A percentile compares a stretch with the other conserved stretches of the same genome.
These are phyloP conservation scores for Colletotrichum phormii DNA, from an alignment of 2,329 filamentous ascomycete genomes.

Conservation along the genomic window DNA sequence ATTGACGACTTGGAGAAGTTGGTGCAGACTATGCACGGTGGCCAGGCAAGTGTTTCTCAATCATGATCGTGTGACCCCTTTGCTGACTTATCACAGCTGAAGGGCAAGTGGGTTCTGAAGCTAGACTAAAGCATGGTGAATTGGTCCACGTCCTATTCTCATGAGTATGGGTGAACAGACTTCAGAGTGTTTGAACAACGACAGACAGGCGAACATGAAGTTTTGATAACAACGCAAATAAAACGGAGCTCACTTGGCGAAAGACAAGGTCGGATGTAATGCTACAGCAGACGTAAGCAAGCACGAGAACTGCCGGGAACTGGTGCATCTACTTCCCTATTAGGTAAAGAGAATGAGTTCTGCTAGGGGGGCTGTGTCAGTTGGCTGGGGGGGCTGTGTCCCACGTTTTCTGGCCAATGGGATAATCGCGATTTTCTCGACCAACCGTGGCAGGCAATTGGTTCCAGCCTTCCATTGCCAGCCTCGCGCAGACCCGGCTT, in stretches of 20 bases:
- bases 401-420: no score
- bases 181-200: neutral
- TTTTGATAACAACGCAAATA: neutral
- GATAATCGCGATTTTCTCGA: no score
- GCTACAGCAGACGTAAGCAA: no score
- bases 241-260: neutral
- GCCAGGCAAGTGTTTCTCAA: neutral
- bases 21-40: conserved; percentile 13
- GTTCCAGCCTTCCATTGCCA: no score
- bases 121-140: neutral
- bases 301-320: no score
- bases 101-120: conserved; percentile 30
- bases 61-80: no score
- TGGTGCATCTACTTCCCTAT: no score
- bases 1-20: conserved; percentile 40
- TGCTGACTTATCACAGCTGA: neutral
- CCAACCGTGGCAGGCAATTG: no score
- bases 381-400: no score
- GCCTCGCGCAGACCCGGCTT: no score
- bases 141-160: neutral
- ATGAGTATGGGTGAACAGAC: neutral
- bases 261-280: neutral
- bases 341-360: no score
- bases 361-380: no score
- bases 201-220: neutral